Evolutionary conservation across 2,329 filamentous ascomycete species (phyloP).

Genomic region (Ophiostoma ulmi): DNA sequence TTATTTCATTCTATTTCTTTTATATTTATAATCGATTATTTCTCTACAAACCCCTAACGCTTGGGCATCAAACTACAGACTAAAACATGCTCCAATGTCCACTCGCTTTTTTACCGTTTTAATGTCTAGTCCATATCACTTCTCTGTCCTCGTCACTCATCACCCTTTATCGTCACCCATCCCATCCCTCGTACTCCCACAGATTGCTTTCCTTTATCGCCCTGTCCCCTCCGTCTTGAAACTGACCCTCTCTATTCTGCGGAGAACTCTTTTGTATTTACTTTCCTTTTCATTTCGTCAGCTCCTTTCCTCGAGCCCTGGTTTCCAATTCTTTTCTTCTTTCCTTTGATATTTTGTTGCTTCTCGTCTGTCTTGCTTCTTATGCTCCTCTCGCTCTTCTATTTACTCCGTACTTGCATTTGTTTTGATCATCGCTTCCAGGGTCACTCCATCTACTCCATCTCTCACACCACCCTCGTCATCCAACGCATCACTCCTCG

Average conservation of each 20-base stretch:
- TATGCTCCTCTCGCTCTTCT: background rate
- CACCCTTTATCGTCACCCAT: background rate
- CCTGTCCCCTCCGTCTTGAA: constrained; percentile 10
- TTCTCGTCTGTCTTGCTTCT: background rate
- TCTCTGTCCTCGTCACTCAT: too few species aligned
- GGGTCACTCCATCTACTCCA: background rate
- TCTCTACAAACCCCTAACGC: constrained; percentile 6
- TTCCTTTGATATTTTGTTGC: background rate
- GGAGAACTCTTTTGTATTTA: background rate
- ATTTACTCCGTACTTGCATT: background rate
- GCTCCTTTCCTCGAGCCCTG: background rate
- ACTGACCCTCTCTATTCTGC: constrained; percentile 11
- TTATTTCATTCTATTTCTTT: background rate
- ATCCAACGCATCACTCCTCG: background rate
- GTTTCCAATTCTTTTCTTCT: background rate
- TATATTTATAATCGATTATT: background rate
- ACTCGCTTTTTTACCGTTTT: background rate
- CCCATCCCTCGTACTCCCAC: background rate
- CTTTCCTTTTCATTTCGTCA: constrained; percentile 1
- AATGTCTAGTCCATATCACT: too few species aligned
- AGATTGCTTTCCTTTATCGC: background rate
- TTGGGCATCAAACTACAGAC: constrained; percentile 8
- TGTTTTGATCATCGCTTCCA: background rate
- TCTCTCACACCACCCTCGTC: background rate
- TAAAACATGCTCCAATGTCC: background rate